Evolutionary conservation across 176 grass and related monocot genomes (phyloP), one percentile per base, ranked within the genome.

Genomic region (Microstegium vimineum): DNA sequence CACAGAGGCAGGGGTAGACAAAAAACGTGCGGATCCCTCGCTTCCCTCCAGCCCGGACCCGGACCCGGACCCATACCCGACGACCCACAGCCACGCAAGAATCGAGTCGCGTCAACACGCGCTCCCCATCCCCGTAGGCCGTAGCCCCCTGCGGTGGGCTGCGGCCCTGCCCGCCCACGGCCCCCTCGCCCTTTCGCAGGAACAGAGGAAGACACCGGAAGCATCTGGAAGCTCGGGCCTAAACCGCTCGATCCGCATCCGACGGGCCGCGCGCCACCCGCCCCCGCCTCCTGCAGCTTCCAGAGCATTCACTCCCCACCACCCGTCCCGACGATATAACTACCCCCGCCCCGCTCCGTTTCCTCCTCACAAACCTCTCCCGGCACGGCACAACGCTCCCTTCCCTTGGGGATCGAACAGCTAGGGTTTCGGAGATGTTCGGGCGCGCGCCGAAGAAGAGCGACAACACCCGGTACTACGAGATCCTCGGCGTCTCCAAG

Each of bases 371-470:
- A 78, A 85, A 86, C 61, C 25, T 56, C 26, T 36, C 28, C 8
- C 8, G 23, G 37, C 52, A 18, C 18, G 47, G 16, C 47, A 9
- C 60, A 16, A 26, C 74, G 79, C 17, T 1, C 17, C 28, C 78
- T 15, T 41, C 71, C n/a, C n/a, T n/a, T n/a, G n/a, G n/a, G 87
- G 82, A 89, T 76, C 71, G 2, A 78, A 1, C 83, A 33, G 22
- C 74, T 74, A 90, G 84, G 84, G 84, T 90, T 81, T 78, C 64
- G 47, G 20, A 16, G 80, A 97, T 97, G 91, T 97, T 97, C 43
- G 91, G 91, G 9, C 78, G 91, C 82, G 89, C 84, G 81, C 94
- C 94, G 86, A 97, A 91, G 89, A 91, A 91, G 84, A 97, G 94
- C 78, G 82, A 97, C 71, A 97, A 78, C 86, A 97, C 91, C 54